Conservation (phyloP, 1,139 yeast species). For the Taphrina flavorubra region DNA sequence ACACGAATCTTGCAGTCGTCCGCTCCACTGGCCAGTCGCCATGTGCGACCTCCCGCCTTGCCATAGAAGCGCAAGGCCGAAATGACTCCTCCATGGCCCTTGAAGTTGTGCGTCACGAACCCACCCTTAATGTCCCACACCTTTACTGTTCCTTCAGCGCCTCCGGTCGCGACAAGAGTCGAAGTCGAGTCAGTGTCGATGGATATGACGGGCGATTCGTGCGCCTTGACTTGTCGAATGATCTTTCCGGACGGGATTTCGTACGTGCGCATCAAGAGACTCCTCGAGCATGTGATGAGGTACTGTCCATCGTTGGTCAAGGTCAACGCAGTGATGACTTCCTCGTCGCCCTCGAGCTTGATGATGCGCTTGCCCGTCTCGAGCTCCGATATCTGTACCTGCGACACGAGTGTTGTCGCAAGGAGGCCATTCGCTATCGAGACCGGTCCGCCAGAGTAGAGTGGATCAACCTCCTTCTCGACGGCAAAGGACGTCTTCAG, state of each 20-base stretch:
- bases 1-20: slow-evolving; percentile 78
- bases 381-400: slow-evolving; percentile 71
- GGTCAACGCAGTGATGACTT: slow-evolving; percentile 72
- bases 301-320: slow-evolving; percentile 76
- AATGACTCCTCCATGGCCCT: slow-evolving; percentile 94
- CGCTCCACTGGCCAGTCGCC: slow-evolving; percentile 73
- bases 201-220: slow-evolving; percentile 79
- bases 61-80: slow-evolving; percentile 79
- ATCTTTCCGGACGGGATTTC: slow-evolving; percentile 52
- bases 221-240: slow-evolving; percentile 55
- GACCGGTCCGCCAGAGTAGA: slow-evolving; percentile 86
- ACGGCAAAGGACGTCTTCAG: slow-evolving; percentile 42
- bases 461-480: slow-evolving; percentile 62
- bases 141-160: slow-evolving; percentile 89
- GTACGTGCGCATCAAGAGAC: slow-evolving; percentile 78
- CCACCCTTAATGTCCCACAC: slow-evolving; percentile 94
- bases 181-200: slow-evolving; percentile 80
- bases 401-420: slow-evolving; percentile 82
- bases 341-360: slow-evolving; percentile 83
- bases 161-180: slow-evolving; percentile 87
- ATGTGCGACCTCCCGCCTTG: slow-evolving; percentile 65
- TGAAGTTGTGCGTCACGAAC: slow-evolving; percentile 82
- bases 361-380: slow-evolving; percentile 64
- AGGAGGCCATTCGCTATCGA: slow-evolving; percentile 71
- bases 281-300: slow-evolving; percentile 77